Conservation (phyloP, 2,329 filamentous ascomycete genomes). For the Claviceps citrina region DNA sequence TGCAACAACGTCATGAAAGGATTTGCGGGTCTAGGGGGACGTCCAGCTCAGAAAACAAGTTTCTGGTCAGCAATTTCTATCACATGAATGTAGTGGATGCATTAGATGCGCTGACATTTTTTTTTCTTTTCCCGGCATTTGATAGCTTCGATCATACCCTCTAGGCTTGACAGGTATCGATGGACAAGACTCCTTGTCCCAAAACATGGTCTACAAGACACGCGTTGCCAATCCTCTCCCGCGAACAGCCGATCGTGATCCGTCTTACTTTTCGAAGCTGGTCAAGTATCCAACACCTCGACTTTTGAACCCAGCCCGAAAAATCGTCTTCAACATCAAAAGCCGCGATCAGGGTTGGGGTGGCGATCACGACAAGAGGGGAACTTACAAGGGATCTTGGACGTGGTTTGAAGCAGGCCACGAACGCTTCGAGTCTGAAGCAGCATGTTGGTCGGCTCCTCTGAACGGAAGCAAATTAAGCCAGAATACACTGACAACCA, state of each 20-base stretch:
- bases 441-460: conserved; percentile 13
- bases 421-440: conserved; percentile 34
- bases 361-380: conserved; percentile 15
- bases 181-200: conserved; percentile 12
- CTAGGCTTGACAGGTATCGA: conserved; percentile 20
- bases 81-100: no score
- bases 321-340: conserved; percentile 43
- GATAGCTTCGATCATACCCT: conserved; percentile 23
- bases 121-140: conserved; percentile 2
- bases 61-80: conserved; percentile 17
- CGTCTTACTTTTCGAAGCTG: conserved; percentile 17
- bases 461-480: background rate
- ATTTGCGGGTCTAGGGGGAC: no score
- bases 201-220: conserved; percentile 17
- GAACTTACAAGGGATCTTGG: conserved; percentile 33
- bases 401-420: conserved; percentile 51
- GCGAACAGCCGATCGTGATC: conserved; percentile 13
- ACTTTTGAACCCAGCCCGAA: conserved; percentile 37
- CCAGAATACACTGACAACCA: conserved; percentile 3
- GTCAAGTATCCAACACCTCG: conserved; percentile 24
- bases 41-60: conserved; percentile 15
- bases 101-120: background rate
- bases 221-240: conserved; percentile 16
- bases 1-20: no score
- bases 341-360: conserved; percentile 47